Percentiles rank a stretch among this genome's conserved stretches.
Evolutionary conservation across 2,329 filamentous ascomycete genomes (phyloP).

Genomic region (Colletotrichum kahawae): DNA sequence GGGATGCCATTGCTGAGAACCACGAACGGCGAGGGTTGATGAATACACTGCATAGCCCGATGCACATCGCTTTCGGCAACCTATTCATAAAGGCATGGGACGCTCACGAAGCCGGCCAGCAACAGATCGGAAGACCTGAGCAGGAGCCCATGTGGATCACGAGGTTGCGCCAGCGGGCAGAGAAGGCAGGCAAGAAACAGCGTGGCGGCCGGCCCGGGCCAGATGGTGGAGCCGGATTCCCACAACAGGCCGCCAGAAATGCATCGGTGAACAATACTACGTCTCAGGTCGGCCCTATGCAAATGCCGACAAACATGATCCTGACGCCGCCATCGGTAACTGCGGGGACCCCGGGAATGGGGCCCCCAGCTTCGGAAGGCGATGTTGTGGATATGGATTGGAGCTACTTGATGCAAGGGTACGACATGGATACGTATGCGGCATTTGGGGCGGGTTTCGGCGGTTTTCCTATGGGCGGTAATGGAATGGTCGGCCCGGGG

Average conservation of each 20-base stretch:
- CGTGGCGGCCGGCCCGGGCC: not conserved
- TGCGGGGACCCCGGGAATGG: constrained; percentile 22
- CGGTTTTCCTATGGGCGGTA: constrained; percentile 19
- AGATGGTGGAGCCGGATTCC: not conserved
- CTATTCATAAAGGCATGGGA: constrained; percentile 69
- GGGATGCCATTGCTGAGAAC: constrained; percentile 61
- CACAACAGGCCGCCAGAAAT: constrained; percentile 29
- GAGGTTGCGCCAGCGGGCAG: constrained; percentile 49
- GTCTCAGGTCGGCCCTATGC: constrained; percentile 24
- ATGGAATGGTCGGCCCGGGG: constrained; percentile 22
- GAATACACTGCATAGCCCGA: constrained; percentile 56
- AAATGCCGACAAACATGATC: constrained; percentile 32
- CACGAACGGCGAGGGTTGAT: constrained; percentile 56
- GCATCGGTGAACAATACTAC: constrained; percentile 26
- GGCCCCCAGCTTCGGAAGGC: constrained; percentile 28
- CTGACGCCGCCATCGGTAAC: constrained; percentile 34
- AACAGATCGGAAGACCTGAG: constrained; percentile 46
- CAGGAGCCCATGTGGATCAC: constrained; percentile 52
- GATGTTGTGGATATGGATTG: constrained; percentile 50
- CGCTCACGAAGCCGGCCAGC: constrained; percentile 54
- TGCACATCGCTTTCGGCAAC: constrained; percentile 62
- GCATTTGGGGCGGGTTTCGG: constrained; percentile 30
- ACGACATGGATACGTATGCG: constrained; percentile 36
- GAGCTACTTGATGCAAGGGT: constrained; percentile 51
- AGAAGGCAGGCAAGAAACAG: constrained; percentile 33